Evolutionary conservation across 257 asterid genomes (phyloP).

Genomic region (Scutellaria minor): DNA sequence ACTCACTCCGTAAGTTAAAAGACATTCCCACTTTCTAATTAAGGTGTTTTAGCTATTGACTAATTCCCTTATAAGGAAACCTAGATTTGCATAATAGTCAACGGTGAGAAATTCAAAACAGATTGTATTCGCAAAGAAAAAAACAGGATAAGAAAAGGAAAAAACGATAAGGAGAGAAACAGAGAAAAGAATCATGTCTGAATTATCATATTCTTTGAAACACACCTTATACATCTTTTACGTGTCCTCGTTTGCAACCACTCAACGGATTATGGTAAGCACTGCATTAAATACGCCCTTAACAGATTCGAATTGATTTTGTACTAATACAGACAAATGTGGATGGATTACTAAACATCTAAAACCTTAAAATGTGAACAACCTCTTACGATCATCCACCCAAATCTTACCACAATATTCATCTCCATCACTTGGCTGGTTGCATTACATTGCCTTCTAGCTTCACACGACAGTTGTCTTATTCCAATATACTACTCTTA

Average conservation of each 20-base stretch:
- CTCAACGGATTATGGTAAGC: constrained; percentile 7
- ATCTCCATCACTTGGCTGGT: constrained; percentile 1
- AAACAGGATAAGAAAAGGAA: too few species aligned
- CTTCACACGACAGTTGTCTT: constrained; percentile 1
- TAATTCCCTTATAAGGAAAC: constrained; percentile 1
- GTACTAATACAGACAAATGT: not conserved
- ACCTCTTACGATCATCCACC: constrained; percentile 8
- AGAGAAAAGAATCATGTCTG: not conserved
- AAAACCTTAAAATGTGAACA: not conserved
- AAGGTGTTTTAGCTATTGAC: not conserved
- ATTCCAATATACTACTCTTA: not conserved
- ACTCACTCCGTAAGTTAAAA: not conserved
- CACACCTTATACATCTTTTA: not conserved
- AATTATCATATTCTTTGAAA: not conserved
- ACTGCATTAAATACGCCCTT: not conserved
- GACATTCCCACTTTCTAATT: not conserved
- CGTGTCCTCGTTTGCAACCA: not conserved
- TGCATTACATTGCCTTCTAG: constrained; percentile 4
- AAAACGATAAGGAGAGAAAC: not conserved
- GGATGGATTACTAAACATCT: not conserved
- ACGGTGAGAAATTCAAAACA: not conserved
- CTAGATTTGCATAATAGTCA: not conserved
- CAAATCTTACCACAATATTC: not conserved
- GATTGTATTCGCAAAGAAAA: not conserved
- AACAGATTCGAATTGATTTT: constrained; percentile 13